Base-by-base conservation (phyloP, 169 alveolate species). In the Neospora caninum region DNA sequence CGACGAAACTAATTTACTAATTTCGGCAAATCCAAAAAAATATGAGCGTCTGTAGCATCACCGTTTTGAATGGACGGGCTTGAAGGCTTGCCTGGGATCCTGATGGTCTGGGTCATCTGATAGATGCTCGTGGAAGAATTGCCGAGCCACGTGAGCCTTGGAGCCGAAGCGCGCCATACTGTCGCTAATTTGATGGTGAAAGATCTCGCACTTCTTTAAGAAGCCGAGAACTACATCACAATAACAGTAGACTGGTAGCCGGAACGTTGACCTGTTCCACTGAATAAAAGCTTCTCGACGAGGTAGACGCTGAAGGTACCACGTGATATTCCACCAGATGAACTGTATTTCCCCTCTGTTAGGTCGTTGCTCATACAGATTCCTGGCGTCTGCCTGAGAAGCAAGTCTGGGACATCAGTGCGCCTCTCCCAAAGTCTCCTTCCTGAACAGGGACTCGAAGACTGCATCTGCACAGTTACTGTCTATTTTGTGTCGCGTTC, bases 151-250 rank as follows among this genome's bases (percentile, higher is more conserved):
- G 29, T 36, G 39, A 18, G 83, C 64, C 42, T 92, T 92, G 89
- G 92, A 83, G 92, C 93, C 49, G 20, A 92, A 67, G 25, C 95
- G 95, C 42, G 88, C 92, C 92, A 92, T 86, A 41, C 67, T 70
- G 80, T 91, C 95, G 89, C 34, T 93, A 27, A 88, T 87, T 67
- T 93, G 95, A 73, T 69, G 82, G 58, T 93, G 95, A 67, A 87
- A 87, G 53, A 42, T 86, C 58, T 93, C 95, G 84, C 95, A 93
- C 43, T 86, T 78, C 73, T 87, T 93, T 31, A 87, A 45, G 49
- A 93, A 93, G 53, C 86, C 73, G 64, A 86, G 27, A 6, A 93
- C 92, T 41, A 86, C 95, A 67, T 93, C 91, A 83, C 95, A 93
- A 54, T 93, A 93, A 38, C 88, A 91, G 67, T 49, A 93, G 29